phyloP scores from a whole-genome alignment of 441 rosid genomes.

The Pelargonium citronellum region DNA sequence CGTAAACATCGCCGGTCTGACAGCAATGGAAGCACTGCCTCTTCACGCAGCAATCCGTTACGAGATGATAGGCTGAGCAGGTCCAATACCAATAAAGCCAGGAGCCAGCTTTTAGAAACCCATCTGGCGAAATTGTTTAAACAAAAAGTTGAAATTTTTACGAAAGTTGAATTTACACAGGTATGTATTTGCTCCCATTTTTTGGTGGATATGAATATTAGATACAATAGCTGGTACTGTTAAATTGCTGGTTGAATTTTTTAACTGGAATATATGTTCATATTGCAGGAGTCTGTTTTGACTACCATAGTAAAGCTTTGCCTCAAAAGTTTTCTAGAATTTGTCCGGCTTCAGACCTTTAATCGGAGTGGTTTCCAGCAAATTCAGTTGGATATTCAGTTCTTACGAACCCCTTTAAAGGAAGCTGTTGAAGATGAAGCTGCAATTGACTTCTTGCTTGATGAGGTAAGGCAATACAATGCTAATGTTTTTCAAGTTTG shows the following conservation, averaged over 20 bases:
- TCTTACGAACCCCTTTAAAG: constrained; percentile 65
- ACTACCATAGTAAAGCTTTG: constrained; percentile 67
- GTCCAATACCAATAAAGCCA: constrained; percentile 66
- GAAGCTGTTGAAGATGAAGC: constrained; percentile 82
- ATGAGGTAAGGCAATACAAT: constrained; percentile 54
- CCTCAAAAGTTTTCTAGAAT: constrained; percentile 91
- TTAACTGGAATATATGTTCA: constrained; percentile 18
- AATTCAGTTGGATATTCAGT: constrained; percentile 94
- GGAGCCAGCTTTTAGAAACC: constrained; percentile 96
- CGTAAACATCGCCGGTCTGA: constrained; percentile 82
- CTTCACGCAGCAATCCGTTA: constrained; percentile 79
- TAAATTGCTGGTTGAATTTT: constrained; percentile 11
- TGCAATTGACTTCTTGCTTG: constrained; percentile 84
- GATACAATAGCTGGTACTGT: constrained; percentile 10
- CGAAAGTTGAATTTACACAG: constrained; percentile 91
- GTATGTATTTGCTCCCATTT: constrained; percentile 37
- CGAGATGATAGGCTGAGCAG: constrained; percentile 69
- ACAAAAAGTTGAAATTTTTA: constrained; percentile 95
- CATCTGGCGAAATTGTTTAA: constrained; percentile 98
- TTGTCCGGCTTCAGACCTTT: constrained; percentile 89
- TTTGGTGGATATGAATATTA: background rate
- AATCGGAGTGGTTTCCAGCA: constrained; percentile 97
- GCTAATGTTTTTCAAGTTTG: constrained; percentile 7
- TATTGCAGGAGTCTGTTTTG: constrained; percentile 76
- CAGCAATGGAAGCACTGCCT: constrained; percentile 88